Evolutionary conservation across 75 land plant species (phyloP).

Genomic region (Pinus tabuliformis): DNA sequence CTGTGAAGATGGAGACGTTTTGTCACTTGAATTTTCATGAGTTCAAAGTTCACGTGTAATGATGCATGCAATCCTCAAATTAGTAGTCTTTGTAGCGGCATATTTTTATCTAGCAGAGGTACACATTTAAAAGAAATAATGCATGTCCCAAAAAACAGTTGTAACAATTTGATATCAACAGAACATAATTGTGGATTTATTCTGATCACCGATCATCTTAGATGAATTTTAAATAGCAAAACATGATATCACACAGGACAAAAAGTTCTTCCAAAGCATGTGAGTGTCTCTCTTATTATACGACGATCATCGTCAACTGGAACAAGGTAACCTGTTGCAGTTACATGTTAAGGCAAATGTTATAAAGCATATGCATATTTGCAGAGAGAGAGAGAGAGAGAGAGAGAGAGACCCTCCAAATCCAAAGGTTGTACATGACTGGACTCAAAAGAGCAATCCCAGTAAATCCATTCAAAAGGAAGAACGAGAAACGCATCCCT

Average conservation of each 20-base stretch:
- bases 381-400: neutral
- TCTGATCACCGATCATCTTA: neutral
- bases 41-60: neutral
- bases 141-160: neutral
- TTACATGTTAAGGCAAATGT: neutral
- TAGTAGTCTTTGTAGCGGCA: neutral
- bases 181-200: neutral
- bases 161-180: neutral
- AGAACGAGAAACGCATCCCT: slow-evolving; percentile 81
- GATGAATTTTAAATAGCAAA: neutral
- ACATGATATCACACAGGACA: neutral
- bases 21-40: neutral
- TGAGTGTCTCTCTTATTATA: neutral
- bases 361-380: neutral
- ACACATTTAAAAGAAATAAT: neutral
- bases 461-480: slow-evolving; percentile 76
- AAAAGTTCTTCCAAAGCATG: neutral
- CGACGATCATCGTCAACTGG: too few species aligned
- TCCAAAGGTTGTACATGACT: slow-evolving; percentile 97
- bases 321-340: neutral
- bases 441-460: slow-evolving; percentile 82
- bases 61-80: neutral
- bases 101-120: neutral
- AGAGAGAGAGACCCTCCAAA: slow-evolving; percentile 80
- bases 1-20: slow-evolving; percentile 21